These are phyloP conservation scores for Gastrodia elata DNA, from an alignment of 106 monocot genomes.

Conservation along the genomic window DNA sequence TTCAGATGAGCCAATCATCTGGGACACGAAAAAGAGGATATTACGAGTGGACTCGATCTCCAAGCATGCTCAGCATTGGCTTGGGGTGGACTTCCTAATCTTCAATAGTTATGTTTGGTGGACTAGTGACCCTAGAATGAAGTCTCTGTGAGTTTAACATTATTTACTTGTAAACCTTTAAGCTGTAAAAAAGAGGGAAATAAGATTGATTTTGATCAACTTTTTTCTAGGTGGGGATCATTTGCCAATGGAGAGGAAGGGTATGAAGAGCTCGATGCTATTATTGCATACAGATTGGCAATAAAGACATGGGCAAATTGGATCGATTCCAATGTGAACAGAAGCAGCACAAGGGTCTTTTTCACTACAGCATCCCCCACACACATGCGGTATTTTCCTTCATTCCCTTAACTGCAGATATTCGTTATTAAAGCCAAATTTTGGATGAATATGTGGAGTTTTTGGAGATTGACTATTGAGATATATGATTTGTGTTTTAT, in stretches of 20 bases:
- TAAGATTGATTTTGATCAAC: not conserved
- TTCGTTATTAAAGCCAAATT: no score
- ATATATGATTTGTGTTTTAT: no score
- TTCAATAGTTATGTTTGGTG: conserved; percentile 80
- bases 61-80: conserved; percentile 47
- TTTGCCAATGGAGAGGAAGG: conserved; percentile 50
- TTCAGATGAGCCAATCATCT: conserved; percentile 27
- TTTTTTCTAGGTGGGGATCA: conserved; percentile 48
- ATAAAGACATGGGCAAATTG: conserved; percentile 76
- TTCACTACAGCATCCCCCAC: conserved; percentile 66
- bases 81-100: conserved; percentile 44
- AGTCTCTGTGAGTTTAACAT: conserved; percentile 27
- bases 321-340: conserved; percentile 44
- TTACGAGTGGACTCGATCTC: conserved; percentile 41
- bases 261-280: conserved; percentile 47
- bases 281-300: conserved; percentile 37
- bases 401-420: no score
- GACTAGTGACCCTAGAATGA: conserved; percentile 48
- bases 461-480: no score
- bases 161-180: not conserved
- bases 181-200: no score
- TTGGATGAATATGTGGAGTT: no score
- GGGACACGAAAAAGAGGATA: conserved; percentile 38
- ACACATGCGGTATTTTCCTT: conserved; percentile 49
- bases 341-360: conserved; percentile 51